phyloP scores from a whole-genome alignment of 768 basidiomycete genomes.

The Leccinum obscurum region DNA sequence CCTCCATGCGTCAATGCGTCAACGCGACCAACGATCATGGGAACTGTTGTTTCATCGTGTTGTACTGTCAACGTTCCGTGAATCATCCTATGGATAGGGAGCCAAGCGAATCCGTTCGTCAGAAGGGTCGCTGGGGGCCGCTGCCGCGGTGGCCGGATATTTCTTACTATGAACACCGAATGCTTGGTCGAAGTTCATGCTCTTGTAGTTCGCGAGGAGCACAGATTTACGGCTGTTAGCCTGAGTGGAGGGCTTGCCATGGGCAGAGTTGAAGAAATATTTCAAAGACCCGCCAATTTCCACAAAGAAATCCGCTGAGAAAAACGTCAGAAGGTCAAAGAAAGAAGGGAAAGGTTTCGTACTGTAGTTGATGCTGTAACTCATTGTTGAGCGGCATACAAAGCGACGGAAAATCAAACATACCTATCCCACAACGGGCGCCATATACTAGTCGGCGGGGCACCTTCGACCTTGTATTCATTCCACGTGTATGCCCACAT shows the following conservation, averaged over 20 bases:
- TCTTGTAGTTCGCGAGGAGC: slow-evolving; percentile 28
- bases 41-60: slow-evolving; percentile 5
- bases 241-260: slow-evolving; percentile 32
- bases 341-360: slow-evolving; percentile 17
- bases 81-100: slow-evolving; percentile 32
- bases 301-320: slow-evolving; percentile 57
- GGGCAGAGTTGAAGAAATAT: slow-evolving; percentile 53
- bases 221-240: slow-evolving; percentile 17
- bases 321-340: slow-evolving; percentile 8
- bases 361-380: slow-evolving; percentile 47
- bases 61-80: slow-evolving; percentile 7
- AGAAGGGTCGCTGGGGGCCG: slow-evolving; percentile 8
- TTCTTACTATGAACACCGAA: slow-evolving; percentile 35
- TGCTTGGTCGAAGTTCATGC: slow-evolving; percentile 39
- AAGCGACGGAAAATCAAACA: slow-evolving; percentile 10
- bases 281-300: slow-evolving; percentile 66
- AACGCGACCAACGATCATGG: not conserved
- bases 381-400: slow-evolving; percentile 6
- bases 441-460: slow-evolving; percentile 56
- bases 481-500: slow-evolving; percentile 77
- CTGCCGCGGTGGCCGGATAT: slow-evolving; percentile 11
- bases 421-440: slow-evolving; percentile 69
- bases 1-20: not conserved
- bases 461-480: slow-evolving; percentile 59
- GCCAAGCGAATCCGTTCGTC: slow-evolving; percentile 44